Evolutionary conservation across 202 grass and related monocot species (phyloP).

Genomic region (Zoysia matrella): DNA sequence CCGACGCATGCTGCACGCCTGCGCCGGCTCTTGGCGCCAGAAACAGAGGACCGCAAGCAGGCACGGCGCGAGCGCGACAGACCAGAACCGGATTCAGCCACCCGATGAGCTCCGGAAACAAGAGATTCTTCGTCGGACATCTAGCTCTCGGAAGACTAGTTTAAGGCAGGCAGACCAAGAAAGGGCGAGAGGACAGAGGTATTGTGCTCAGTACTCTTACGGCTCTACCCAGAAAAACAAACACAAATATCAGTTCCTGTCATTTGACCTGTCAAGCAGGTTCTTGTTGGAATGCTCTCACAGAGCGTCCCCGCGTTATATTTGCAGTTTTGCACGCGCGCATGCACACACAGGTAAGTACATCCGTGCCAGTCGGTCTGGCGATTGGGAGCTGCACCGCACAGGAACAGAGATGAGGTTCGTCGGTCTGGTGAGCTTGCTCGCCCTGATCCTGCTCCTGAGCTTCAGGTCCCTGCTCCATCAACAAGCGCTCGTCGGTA

Average conservation of each 20-base stretch:
- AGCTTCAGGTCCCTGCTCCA: conserved; percentile 66
- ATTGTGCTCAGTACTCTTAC: conserved; percentile 41
- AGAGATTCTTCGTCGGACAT: conserved; percentile 69
- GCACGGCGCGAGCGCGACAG: conserved; percentile 21
- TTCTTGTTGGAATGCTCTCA: conserved; percentile 46
- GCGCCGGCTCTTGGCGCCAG: not conserved
- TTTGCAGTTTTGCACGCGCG: not conserved
- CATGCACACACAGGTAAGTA: not conserved
- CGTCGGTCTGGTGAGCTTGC: conserved; percentile 49
- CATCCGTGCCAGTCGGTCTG: no score
- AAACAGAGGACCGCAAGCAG: conserved; percentile 27
- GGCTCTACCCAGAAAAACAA: conserved; percentile 14
- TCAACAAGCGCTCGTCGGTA: conserved; percentile 61
- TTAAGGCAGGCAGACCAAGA: conserved; percentile 27
- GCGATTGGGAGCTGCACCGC: no score
- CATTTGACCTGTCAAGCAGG: conserved; percentile 50
- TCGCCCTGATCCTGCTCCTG: conserved; percentile 56
- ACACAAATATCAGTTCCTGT: conserved; percentile 34
- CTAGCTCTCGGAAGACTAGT: conserved; percentile 53
- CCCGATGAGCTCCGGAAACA: conserved; percentile 58
- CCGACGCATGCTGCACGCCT: no score
- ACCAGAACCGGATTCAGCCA: conserved; percentile 35
- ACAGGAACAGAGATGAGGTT: conserved; percentile 47
- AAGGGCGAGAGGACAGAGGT: conserved; percentile 38
- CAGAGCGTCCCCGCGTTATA: conserved; percentile 24